Evolutionary conservation across 176 grass and related monocot genomes (phyloP), one percentile per base, ranked within the genome.

Genomic region (Stipa capillata): DNA sequence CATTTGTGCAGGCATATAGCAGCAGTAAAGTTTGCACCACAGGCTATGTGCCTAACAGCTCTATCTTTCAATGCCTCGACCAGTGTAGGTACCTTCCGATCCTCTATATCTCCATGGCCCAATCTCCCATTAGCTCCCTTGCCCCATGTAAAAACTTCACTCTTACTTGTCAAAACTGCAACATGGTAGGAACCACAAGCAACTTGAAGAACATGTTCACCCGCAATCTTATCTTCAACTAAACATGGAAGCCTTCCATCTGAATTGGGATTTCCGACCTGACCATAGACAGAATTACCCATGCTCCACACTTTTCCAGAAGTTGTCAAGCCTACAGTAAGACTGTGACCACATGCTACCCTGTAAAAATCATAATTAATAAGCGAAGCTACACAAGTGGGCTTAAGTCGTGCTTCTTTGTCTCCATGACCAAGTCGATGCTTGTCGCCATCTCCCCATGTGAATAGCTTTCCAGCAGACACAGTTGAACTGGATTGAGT

Each of bases 1-100:
- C 87, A 89, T 84, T 94, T 98, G 80, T 90, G 86, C 43, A 88
- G 91, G 58, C 91, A 94, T 87, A 94, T 90, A 42, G 83, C 95
- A 85, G 10, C 9, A 56, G 21, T 56, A 56, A 27, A 56, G 9
- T 9, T 63, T 5, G 60, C 60, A 63, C 95, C 95, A 78, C 95
- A 98, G 25, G 87, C 85, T 84, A 35, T 17, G 11, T 58, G 55
- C 31, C 56, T 31, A 64, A 36, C 31, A 25, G 24, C 21, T 56
- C 23, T 56, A 56, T 56, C 21, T 23, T 23, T 56, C 23, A 27
- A 27, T 56, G 53, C 23, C 21, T 27, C 92, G 31, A 98, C 91
- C 36, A 85, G 33, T 48, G 90, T 56, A 56, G 23, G 53, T 56
- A 56, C 53, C 53, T 51, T 56, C 10, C 27, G 23, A 56, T 27